A percentile compares a stretch with the other conserved stretches of the same genome.
These are phyloP conservation scores for Nemania sp. DNA, from an alignment of 2,329 filamentous ascomycete genomes.

Conservation along the genomic window DNA sequence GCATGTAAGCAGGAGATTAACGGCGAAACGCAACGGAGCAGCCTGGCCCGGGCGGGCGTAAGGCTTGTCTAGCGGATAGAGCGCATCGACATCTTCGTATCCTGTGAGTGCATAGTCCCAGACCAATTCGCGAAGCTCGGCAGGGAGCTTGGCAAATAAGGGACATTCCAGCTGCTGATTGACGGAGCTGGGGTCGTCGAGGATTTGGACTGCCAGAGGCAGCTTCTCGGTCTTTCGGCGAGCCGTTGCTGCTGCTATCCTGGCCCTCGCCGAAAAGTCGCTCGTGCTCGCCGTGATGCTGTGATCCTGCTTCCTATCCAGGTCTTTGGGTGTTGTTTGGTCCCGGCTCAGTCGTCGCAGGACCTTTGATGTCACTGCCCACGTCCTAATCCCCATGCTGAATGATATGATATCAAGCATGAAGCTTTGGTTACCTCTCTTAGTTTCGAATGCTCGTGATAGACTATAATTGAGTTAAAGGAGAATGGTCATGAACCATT, in stretches of 20 bases:
- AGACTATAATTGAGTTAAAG: not conserved
- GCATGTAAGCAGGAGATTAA: constrained; percentile 45
- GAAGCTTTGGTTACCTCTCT: not conserved
- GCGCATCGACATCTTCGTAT: constrained; percentile 41
- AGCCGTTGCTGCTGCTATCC: constrained; percentile 13
- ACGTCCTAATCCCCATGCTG: constrained; percentile 35
- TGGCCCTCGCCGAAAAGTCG: constrained; percentile 25
- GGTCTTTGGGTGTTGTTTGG: constrained; percentile 14
- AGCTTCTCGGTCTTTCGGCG: constrained; percentile 30
- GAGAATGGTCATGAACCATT: not conserved
- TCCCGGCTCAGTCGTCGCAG: constrained; percentile 28
- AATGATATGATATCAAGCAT: constrained; percentile 37
- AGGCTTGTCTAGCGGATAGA: constrained; percentile 36
- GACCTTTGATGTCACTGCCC: constrained; percentile 39
- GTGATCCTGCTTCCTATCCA: constrained; percentile 12
- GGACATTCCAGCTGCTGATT: constrained; percentile 39
- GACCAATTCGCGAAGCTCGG: constrained; percentile 45
- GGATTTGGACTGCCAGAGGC: constrained; percentile 37
- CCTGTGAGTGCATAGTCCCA: constrained; percentile 45
- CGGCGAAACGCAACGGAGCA: constrained; percentile 41
- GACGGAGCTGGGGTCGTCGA: constrained; percentile 36
- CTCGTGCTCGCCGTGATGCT: constrained; percentile 8
- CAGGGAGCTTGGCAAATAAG: constrained; percentile 44
- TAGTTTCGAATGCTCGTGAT: not conserved
- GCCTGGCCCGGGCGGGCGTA: constrained; percentile 45